These are phyloP conservation scores for Pestalotiopsis sp. DNA, from an alignment of 2,329 filamentous ascomycete species.

Conservation along the genomic window DNA sequence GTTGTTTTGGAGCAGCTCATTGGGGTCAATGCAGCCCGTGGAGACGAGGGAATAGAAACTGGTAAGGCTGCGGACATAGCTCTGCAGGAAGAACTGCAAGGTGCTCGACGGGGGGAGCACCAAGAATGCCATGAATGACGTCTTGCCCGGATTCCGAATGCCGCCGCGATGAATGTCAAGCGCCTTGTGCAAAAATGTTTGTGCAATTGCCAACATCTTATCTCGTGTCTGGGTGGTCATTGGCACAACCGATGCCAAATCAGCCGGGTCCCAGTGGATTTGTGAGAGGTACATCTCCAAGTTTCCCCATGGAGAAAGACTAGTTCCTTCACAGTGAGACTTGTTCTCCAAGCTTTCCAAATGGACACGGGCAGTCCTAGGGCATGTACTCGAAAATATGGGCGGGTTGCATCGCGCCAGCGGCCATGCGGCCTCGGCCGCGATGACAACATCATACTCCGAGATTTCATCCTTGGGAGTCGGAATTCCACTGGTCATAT, in stretches of 20 bases:
- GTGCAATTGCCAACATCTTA: conserved; percentile 72
- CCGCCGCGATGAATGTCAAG: conserved; percentile 67
- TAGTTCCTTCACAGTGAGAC: conserved; percentile 47
- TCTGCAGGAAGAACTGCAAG: conserved; percentile 67
- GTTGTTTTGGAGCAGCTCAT: conserved; percentile 68
- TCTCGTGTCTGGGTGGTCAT: conserved; percentile 59
- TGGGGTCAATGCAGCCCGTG: conserved; percentile 63
- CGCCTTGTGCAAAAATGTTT: conserved; percentile 71
- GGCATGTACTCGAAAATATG: conserved; percentile 46
- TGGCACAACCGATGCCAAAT: conserved; percentile 45
- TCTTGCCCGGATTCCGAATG: conserved; percentile 39
- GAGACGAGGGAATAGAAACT: conserved; percentile 67
- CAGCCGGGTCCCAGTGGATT: conserved; percentile 36
- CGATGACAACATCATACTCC: conserved; percentile 50
- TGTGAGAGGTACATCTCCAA: conserved; percentile 45
- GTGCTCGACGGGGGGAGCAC: conserved; percentile 68
- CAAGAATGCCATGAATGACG: conserved; percentile 61
- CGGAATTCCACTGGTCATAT: conserved; percentile 34
- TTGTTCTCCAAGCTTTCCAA: conserved; percentile 53
- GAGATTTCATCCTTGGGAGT: conserved; percentile 33
- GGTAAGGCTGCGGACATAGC: conserved; percentile 67
- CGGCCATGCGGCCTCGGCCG: conserved; percentile 53
- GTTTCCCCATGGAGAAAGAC: conserved; percentile 37
- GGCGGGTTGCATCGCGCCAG: conserved; percentile 52
- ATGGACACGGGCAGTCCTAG: conserved; percentile 53